Conservation (phyloP, 2,329 filamentous ascomycete genomes). For the Apiospora kogelbergensis region DNA sequence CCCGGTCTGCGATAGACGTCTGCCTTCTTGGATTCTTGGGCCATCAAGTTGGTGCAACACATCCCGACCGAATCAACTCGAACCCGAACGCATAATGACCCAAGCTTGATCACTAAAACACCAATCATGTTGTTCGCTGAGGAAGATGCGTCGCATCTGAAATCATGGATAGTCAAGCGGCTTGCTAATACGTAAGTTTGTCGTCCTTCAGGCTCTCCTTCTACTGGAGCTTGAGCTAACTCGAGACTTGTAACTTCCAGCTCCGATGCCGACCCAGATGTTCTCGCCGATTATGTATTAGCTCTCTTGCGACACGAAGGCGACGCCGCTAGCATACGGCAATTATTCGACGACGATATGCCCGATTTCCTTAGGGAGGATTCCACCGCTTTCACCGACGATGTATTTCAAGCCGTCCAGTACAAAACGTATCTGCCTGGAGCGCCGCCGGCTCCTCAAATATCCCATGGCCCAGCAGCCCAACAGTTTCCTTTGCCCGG, state of each 20-base stretch:
- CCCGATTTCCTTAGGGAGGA: constrained; percentile 74
- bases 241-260: constrained; percentile 38
- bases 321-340: constrained; percentile 60
- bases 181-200: constrained; percentile 69
- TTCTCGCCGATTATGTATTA: constrained; percentile 82
- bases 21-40: not conserved
- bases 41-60: not conserved
- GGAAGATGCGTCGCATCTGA: constrained; percentile 62
- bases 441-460: constrained; percentile 32
- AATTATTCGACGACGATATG: constrained; percentile 70
- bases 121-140: constrained; percentile 61
- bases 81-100: not conserved
- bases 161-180: constrained; percentile 75
- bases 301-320: constrained; percentile 73
- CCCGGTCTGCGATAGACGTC: not conserved
- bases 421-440: constrained; percentile 62
- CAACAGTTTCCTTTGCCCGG: constrained; percentile 5
- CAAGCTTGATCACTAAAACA: not conserved
- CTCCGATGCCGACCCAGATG: constrained; percentile 77
- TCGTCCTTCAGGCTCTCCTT: not conserved
- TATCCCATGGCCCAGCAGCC: constrained; percentile 9
- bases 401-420: constrained; percentile 66
- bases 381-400: constrained; percentile 63
- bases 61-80: not conserved
- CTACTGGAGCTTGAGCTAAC: constrained; percentile 11